A percentile compares a stretch with the other conserved stretches of the same genome.
These are phyloP conservation scores for Euphorbia tirucalli DNA, from an alignment of 345 rosid genomes.

Conservation along the genomic window DNA sequence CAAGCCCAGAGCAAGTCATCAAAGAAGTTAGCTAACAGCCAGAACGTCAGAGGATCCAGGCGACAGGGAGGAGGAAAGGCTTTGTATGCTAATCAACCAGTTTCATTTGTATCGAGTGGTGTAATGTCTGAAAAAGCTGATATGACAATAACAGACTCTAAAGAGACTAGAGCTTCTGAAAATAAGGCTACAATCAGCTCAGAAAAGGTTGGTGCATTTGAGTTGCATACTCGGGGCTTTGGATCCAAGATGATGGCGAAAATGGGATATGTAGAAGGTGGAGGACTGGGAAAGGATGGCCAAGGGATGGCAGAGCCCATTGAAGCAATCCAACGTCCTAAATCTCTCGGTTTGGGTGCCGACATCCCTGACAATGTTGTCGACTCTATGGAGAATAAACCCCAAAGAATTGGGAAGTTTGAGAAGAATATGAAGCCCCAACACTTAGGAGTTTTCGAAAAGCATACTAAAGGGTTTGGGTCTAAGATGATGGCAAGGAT, in stretches of 20 bases:
- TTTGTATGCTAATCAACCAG: conserved; percentile 63
- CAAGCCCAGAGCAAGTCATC: conserved; percentile 29
- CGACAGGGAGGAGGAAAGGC: conserved; percentile 38
- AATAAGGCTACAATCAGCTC: conserved; percentile 29
- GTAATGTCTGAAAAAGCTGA: conserved; percentile 51
- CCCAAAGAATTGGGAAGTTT: conserved; percentile 23
- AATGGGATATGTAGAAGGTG: conserved; percentile 88
- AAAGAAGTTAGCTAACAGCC: conserved; percentile 26
- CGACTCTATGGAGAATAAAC: conserved; percentile 26
- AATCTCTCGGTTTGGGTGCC: conserved; percentile 73
- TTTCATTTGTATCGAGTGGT: conserved; percentile 79
- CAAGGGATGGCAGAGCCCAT: conserved; percentile 76
- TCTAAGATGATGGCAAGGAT: conserved; percentile 87
- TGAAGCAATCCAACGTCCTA: conserved; percentile 72
- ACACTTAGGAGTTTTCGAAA: conserved; percentile 63
- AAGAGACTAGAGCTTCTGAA: conserved; percentile 35
- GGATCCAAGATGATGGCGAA: conserved; percentile 96
- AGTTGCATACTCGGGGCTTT: conserved; percentile 83
- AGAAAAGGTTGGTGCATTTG: conserved; percentile 62
- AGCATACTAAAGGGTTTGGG: conserved; percentile 85
- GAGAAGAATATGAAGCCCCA: conserved; percentile 5
- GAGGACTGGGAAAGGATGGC: conserved; percentile 81
- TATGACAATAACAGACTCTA: conserved; percentile 21
- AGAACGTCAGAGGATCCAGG: conserved; percentile 7
- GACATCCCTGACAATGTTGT: conserved; percentile 30